These are phyloP conservation scores for Scedosporium aurantiacum DNA, from an alignment of 2,329 filamentous ascomycete species.

Conservation along the genomic window DNA sequence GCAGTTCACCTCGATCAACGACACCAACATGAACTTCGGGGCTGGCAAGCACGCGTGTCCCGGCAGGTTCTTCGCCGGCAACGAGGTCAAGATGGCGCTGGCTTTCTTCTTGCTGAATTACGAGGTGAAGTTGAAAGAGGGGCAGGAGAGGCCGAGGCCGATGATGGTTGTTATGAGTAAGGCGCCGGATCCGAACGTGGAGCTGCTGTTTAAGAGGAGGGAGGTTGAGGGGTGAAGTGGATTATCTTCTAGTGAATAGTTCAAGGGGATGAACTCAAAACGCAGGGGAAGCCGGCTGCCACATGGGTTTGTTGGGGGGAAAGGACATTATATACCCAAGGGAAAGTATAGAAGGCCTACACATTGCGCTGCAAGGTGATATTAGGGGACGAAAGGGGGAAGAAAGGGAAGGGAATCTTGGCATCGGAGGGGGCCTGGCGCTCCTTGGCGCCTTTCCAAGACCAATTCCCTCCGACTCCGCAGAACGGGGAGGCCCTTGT, in stretches of 20 bases:
- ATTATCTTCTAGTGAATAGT: no score
- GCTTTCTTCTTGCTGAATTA: conserved; percentile 30
- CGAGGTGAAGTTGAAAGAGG: conserved; percentile 27
- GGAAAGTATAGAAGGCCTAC: no score
- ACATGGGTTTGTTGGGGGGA: no score
- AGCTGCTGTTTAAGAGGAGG: conserved; percentile 28
- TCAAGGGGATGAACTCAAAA: no score
- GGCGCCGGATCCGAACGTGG: conserved; percentile 26
- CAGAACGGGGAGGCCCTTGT: no score
- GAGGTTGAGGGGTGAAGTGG: conserved; percentile 7
- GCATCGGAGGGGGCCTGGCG: not conserved
- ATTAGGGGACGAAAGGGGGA: no score
- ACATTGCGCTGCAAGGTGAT: no score
- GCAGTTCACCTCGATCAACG: conserved; percentile 31
- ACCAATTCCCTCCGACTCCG: not conserved
- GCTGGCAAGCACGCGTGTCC: conserved; percentile 37
- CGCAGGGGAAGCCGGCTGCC: no score
- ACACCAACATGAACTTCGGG: conserved; percentile 35
- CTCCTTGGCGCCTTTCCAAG: not conserved
- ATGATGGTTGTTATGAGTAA: conserved; percentile 30
- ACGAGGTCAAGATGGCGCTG: conserved; percentile 34
- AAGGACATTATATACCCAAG: no score
- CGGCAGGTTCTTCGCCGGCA: conserved; percentile 35
- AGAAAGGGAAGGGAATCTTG: not conserved
- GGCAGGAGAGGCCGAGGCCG: conserved; percentile 24